Percentiles rank a stretch among this genome's conserved stretches.
Conservation (phyloP, 2,329 filamentous ascomycete genomes). For the Cercospora brassicicola region DNA sequence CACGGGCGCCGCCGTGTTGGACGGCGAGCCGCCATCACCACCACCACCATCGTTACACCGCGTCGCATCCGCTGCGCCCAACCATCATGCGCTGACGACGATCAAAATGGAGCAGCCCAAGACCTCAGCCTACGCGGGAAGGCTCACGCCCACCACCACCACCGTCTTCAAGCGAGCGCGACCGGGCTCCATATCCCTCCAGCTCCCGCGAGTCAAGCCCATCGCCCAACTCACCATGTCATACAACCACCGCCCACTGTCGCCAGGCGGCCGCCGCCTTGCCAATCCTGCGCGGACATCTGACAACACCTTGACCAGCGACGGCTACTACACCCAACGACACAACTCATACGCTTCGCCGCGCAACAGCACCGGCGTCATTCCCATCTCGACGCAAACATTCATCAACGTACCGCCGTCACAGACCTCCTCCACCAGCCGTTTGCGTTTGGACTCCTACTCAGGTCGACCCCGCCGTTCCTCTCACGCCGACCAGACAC, state of each 20-base stretch:
- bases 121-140: conserved; percentile 12
- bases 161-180: conserved; percentile 17
- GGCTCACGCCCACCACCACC: conserved; percentile 1
- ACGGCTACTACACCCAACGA: conserved; percentile 32
- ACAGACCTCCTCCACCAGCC: conserved; percentile 18
- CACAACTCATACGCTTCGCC: conserved; percentile 37
- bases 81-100: conserved; percentile 20
- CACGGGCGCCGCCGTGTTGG: background rate
- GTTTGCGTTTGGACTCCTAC: conserved; percentile 47
- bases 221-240: conserved; percentile 35
- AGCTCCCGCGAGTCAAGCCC: conserved; percentile 28
- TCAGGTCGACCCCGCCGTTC: conserved; percentile 48
- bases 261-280: conserved; percentile 40
- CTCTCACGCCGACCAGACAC: conserved; percentile 43
- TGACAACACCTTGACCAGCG: conserved; percentile 35
- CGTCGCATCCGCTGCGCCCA: background rate
- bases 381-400: conserved; percentile 41
- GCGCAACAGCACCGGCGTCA: conserved; percentile 40
- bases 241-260: conserved; percentile 37
- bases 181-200: conserved; percentile 20
- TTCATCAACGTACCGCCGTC: conserved; percentile 36
- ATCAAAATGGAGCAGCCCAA: conserved; percentile 20
- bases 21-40: background rate
- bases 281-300: conserved; percentile 36
- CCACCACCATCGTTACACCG: conserved; percentile 13